Base-by-base conservation (phyloP, 2,329 filamentous ascomycete species). In the Ramichloridium luteum region DNA sequence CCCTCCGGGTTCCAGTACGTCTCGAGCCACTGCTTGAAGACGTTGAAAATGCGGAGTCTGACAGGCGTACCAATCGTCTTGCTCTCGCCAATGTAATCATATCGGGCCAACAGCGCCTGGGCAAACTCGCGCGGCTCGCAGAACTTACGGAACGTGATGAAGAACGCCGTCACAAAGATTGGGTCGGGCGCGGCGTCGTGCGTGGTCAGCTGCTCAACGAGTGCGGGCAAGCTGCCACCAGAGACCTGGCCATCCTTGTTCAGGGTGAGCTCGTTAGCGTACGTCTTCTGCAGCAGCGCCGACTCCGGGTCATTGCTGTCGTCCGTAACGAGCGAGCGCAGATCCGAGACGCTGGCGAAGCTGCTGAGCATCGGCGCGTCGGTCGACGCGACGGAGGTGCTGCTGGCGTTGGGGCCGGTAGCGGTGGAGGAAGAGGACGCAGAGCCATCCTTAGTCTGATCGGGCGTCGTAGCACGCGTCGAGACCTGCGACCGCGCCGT, bases 21-120 rank as follows among this genome's bases (percentile, higher is more conserved):
- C 60, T 96, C 90, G 13, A 98, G 65, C 90, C 90, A 98, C 25
- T 82, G 81, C 58, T 98, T 98, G 67, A 98, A 84, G 35, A 85
- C 78, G 53, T 98, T 96, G 64, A 92, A 96, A 1, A 96, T 84
- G 31, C 90, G 75, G 28, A 98, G 64, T 30, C 86, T 77, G 13
- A 96, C 88, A 0, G 88, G 83, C 3, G 68, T 72, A 13, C 85
- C 77, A 40, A 86, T 72, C 36, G 76, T 70, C 13, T 76, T 72
- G 28, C 77, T 80, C 37, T 90, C 80, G 9, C 74, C 80, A 22
- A 93, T 80, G 46, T 94, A 93, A 37, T 94, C 82, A 55, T 93
- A 98, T 16, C 92, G 77, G 35, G 90, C 80, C 32, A 92, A 79
- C n/a, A 98, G 67, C 3, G 77, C 72, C 51, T 84, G 72, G 0